Evolutionary conservation across 768 basidiomycete species (phyloP), one percentile per base, ranked within the genome.

Genomic region (Pulveroboletus ravenelii): DNA sequence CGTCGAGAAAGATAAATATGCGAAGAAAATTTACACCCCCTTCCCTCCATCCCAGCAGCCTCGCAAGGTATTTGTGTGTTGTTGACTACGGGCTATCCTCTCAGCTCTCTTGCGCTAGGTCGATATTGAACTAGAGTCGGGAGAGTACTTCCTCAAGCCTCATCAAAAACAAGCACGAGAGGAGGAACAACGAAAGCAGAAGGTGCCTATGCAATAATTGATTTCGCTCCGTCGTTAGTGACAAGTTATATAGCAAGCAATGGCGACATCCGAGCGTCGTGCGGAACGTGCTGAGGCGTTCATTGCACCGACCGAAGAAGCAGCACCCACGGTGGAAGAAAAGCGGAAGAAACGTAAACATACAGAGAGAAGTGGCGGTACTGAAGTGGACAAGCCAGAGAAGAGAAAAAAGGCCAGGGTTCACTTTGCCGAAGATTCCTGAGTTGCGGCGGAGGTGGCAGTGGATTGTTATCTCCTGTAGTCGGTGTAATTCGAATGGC

Each of bases 141-240:
- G 96, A 72, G 96, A 98, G 63, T 98, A 98, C 66, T 99, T 98
- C 77, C 86, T 99, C 72, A 96, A 95, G 66, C 73, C 87, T 15
- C 77, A 81, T 52, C 90, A 98, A 66, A 95, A 89, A 73, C 85
- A 86, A 56, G 81, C 79, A 3, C 77, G 82, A 32, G 89, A 93
- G 60, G 77, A 79, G 30, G 79, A 78, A 50, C 77, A 79, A 62
- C 74, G 87, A 64, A 85, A 82, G 69, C 82, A 92, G 66, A 92
- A 90, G 80, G 53, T 50, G 44, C 34, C 29, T 23, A 4, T 31
- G n/a, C 20, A 37, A 41, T 48, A n/a, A 14, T 34, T 6, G 10
- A 9, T 35, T 25, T 30, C 10, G 32, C 37, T 15, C 32, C 30
- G 38, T 18, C 9, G 42, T 48, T 17, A 45, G 31, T 50, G 18